Evolutionary conservation across 169 alveolate genomes (phyloP), one percentile per base, ranked within the genome.

Genomic region (Eimeria necatrix): DNA sequence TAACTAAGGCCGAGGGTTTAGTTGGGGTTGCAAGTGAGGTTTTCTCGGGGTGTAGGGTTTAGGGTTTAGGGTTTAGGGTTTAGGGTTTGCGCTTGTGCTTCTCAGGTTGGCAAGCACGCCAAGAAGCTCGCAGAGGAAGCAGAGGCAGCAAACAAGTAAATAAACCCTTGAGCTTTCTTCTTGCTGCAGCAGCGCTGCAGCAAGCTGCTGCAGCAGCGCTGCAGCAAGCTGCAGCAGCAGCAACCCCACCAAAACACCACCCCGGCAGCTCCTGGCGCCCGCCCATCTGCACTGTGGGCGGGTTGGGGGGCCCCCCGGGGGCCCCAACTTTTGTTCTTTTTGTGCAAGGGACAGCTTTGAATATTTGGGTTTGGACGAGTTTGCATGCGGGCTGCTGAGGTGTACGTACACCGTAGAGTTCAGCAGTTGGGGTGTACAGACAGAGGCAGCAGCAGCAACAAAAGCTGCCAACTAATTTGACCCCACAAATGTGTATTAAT

Each of bases 41-140:
- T n/a, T n/a, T n/a, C n/a, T n/a, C n/a, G n/a, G n/a, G n/a, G n/a
- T n/a, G n/a, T n/a, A 61, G 73, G 73, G 6, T 61, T 61, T 61
- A 61, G 73, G 73, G 73, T 61, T 61, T 61, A 61, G 73, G 73
- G 73, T 61, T 61, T 61, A 61, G 73, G 73, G 73, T 61, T 61
- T 61, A 61, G 14, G 64, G 24, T 64, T 10, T 8, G 9, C 76
- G 52, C 84, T 32, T 20, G 6, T 52, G 16, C 56, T 22, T 8
- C n/a, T 22, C 53, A 32, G 84, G 56, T 68, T 53, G 86, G 94
- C 51, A 70, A 64, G 86, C 86, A 70, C 86, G 94, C 18, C 68
- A 73, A 71, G 94, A 90, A 26, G 80, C 48, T 71, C 52, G 89
- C 87, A 5, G 81, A 61, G 41, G 70, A 64, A 73, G 52, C 20